phyloP scores from a whole-genome alignment of 805 yeast species.

The Yamadazyma tumulicola region DNA sequence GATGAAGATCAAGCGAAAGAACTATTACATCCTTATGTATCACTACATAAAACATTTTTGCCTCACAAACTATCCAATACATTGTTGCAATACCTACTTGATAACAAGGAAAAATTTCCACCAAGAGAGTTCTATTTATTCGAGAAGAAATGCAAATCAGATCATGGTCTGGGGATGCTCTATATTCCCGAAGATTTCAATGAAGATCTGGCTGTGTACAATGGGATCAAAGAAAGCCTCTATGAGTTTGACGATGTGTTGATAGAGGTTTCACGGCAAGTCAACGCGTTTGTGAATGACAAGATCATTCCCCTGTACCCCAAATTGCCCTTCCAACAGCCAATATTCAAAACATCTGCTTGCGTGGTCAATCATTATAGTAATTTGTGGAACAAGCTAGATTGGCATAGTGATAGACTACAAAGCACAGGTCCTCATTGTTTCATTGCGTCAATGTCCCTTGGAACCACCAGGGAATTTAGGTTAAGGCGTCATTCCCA shows the following conservation, averaged over 20 bases:
- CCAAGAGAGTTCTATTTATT: conserved; percentile 55
- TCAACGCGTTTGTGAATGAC: conserved; percentile 35
- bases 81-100: conserved; percentile 40
- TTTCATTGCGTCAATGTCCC: conserved; percentile 59
- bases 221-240: conserved; percentile 37
- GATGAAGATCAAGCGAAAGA: conserved; percentile 50
- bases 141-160: conserved; percentile 57
- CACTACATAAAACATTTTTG: conserved; percentile 49
- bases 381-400: conserved; percentile 48
- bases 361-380: conserved; percentile 58
- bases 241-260: conserved; percentile 38
- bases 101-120: conserved; percentile 37
- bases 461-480: conserved; percentile 71
- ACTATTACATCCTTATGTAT: conserved; percentile 45
- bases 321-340: conserved; percentile 35
- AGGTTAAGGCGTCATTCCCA: conserved; percentile 47
- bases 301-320: conserved; percentile 28
- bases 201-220: conserved; percentile 27
- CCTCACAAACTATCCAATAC: conserved; percentile 47
- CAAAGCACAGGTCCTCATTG: conserved; percentile 73
- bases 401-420: conserved; percentile 75
- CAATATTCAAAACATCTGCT: conserved; percentile 50
- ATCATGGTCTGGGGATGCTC: conserved; percentile 42
- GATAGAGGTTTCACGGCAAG: conserved; percentile 36
- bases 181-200: conserved; percentile 13